Base-by-base conservation (phyloP, 306 rosid species). In the Acacia acuminata region DNA sequence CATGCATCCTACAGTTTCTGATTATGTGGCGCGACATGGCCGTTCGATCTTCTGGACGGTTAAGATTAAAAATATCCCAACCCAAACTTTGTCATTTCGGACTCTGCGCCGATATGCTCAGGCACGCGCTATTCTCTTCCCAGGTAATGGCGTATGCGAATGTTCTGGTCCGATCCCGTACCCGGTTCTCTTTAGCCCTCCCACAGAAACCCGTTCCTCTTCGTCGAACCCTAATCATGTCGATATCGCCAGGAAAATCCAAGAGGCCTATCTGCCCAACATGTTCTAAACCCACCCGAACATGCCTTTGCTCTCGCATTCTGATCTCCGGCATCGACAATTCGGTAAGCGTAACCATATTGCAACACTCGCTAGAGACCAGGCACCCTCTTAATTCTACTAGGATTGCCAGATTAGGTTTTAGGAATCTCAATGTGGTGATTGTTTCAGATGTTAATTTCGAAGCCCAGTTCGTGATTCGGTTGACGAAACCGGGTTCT, bases 381-480 rank as follows among this genome's bases (percentile, higher is more conserved):
- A 95, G 89, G 42, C 97, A 95, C 77, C 98, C 97, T 0, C 96
- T 95, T 32, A 95, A 95, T 85, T 95, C 98, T 32, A 81, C 94
- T 34, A 89, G 96, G 73, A 95, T 95, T 86, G 98, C 92, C 4
- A 84, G 27, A 79, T 22, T 95, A 50, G 97, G 98, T 17, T 86
- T 95, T 55, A 90, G 85, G 77, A 93, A 95, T 88, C 79, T 95
- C 74, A 78, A 76, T 0, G 47, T 93, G 2, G 84, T 84, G n/a
- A 84, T 90, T 56, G 94, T 95, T 88, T 90, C 91, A 40, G 98
- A 95, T 79, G 96, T 95, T 16, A 83, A 84, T 68, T 85, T 81
- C 56, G 86, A 84, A 56, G 87, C 98, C 68, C 87, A 85, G 50
- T 84, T 93, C 73, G 30, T 75, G 10, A 88, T 93, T 53, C 85